A percentile compares a stretch with the other conserved stretches of the same genome.
phyloP scores from a whole-genome alignment of 164 flowering plant genomes.

The Aristolochia californica region DNA sequence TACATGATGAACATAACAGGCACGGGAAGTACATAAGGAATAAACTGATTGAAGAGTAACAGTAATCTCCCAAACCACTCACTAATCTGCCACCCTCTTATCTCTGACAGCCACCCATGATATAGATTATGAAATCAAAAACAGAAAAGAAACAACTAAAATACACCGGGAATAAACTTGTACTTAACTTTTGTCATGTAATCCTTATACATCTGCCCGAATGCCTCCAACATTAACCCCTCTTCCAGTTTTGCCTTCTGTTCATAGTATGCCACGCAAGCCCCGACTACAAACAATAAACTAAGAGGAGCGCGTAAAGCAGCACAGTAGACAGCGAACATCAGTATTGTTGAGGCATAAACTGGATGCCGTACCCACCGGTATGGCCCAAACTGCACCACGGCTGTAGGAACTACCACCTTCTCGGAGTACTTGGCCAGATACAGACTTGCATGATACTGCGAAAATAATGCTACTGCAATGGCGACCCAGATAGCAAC shows the following conservation, averaged over 20 bases:
- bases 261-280: constrained; percentile 55
- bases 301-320: constrained; percentile 81
- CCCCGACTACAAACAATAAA: constrained; percentile 35
- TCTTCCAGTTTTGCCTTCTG: constrained; percentile 77
- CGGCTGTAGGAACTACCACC: constrained; percentile 72
- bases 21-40: no score
- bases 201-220: constrained; percentile 57
- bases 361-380: constrained; percentile 89
- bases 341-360: constrained; percentile 66
- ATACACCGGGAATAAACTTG: constrained; percentile 78
- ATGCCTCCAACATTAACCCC: constrained; percentile 58
- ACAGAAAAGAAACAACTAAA: constrained; percentile 22
- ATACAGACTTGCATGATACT: constrained; percentile 59
- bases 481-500: constrained; percentile 57
- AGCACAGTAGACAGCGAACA: constrained; percentile 50
- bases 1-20: no score
- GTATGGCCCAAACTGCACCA: constrained; percentile 89
- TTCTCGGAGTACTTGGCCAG: constrained; percentile 85
- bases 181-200: constrained; percentile 58
- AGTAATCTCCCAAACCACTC: no score
- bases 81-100: not conserved
- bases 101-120: not conserved
- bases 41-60: no score
- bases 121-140: not conserved
- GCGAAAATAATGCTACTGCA: constrained; percentile 41